phyloP scores from a whole-genome alignment of 2,329 filamentous ascomycete genomes.

The Magnaporthiopsis rhizophila region DNA sequence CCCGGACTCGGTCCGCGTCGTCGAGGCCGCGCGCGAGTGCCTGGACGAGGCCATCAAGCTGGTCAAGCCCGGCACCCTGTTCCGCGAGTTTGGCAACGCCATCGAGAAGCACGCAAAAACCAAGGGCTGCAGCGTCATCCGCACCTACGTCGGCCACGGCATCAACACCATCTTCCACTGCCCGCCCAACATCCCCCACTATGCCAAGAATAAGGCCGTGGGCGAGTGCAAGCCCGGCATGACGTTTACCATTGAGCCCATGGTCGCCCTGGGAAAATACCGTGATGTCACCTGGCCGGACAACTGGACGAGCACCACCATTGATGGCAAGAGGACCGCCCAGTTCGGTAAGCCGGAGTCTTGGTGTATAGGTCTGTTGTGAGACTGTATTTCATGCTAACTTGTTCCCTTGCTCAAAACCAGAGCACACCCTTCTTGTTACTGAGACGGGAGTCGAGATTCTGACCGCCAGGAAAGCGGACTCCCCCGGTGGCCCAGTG shows the following conservation, averaged over 20 bases:
- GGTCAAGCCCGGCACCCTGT: constrained; percentile 87
- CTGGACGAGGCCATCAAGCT: constrained; percentile 84
- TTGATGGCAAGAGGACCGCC: constrained; percentile 81
- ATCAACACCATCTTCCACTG: constrained; percentile 92
- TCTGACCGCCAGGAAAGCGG: constrained; percentile 62
- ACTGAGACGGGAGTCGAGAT: constrained; percentile 80
- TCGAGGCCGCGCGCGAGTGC: constrained; percentile 83
- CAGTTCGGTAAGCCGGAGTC: constrained; percentile 66
- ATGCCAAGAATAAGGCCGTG: constrained; percentile 96
- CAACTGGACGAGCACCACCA: constrained; percentile 94
- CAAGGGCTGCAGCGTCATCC: constrained; percentile 79
- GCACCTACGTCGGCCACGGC: constrained; percentile 93
- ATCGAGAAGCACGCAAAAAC: constrained; percentile 94
- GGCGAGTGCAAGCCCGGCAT: constrained; percentile 91
- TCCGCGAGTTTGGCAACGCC: constrained; percentile 86
- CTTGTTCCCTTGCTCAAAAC: constrained; percentile 4
- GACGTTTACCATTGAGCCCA: constrained; percentile 98
- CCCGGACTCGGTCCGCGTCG: constrained; percentile 79
- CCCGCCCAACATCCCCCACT: constrained; percentile 91
- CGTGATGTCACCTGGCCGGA: constrained; percentile 96
- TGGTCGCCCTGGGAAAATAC: constrained; percentile 90
- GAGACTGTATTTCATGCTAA: neutral
- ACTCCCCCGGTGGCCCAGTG: constrained; percentile 70
- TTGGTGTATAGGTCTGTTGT: neutral
- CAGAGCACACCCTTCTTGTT: constrained; percentile 76